Conservation (phyloP, 176 grass and related monocot genomes). For the Oryza rufipogon region DNA sequence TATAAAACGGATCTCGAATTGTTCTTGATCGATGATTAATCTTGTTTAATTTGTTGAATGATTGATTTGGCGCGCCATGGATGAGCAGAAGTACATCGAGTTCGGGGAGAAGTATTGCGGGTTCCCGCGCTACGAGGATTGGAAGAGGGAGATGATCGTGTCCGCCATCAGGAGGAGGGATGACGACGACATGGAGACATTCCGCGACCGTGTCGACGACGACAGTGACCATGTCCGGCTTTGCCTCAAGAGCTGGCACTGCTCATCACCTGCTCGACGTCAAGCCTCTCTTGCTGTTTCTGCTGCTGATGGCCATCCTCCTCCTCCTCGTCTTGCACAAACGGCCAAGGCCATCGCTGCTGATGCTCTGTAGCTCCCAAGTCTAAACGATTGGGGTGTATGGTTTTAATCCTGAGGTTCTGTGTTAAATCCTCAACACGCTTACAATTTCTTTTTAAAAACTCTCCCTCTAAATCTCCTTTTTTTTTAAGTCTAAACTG, state of each 20-base stretch:
- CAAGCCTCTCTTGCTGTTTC: not conserved
- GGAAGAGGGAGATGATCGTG: not conserved
- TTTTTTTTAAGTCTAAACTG: too few relatives aligned
- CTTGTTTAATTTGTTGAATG: not conserved
- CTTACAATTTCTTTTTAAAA: too few relatives aligned
- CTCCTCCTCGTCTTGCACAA: too few relatives aligned
- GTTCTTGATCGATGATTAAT: not conserved
- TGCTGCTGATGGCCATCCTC: too few relatives aligned
- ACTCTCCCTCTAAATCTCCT: too few relatives aligned
- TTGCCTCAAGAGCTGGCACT: not conserved
- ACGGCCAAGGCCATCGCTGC: too few relatives aligned
- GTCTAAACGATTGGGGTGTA: too few relatives aligned
- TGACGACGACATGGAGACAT: not conserved
- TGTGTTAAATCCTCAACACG: too few relatives aligned
- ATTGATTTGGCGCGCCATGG: not conserved
- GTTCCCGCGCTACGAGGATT: constrained; percentile 24
- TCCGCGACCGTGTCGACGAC: constrained; percentile 13
- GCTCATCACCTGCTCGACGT: not conserved
- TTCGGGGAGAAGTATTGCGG: constrained; percentile 21
- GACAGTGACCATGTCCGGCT: not conserved
- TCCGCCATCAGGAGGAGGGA: fast-evolving
- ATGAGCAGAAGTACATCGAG: constrained; percentile 16
- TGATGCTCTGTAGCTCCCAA: too few relatives aligned
- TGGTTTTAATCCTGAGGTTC: too few relatives aligned
- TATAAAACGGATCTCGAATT: not conserved